phyloP scores from a whole-genome alignment of 1,139 yeast genomes.

The Nakaseomyces sp. region DNA sequence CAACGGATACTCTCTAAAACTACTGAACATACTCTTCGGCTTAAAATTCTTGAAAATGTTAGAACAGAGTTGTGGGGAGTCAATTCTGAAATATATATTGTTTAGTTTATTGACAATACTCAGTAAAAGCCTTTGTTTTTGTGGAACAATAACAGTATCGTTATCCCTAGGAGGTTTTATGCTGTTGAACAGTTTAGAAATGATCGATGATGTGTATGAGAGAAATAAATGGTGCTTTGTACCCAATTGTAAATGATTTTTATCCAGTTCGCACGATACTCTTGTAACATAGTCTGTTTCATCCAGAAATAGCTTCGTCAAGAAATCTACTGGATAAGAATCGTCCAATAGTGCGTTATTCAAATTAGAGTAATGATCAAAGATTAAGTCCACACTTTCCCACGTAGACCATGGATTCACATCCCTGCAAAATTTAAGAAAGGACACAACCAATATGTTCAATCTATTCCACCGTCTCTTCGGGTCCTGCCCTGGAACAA shows the following conservation, averaged over 20 bases:
- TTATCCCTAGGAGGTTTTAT: slow-evolving; percentile 21
- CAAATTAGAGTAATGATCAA: slow-evolving; percentile 25
- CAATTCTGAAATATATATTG: slow-evolving; percentile 27
- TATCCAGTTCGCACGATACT: slow-evolving; percentile 22
- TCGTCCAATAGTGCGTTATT: slow-evolving; percentile 27
- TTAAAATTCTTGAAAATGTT: slow-evolving; percentile 30
- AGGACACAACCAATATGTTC: slow-evolving; percentile 24
- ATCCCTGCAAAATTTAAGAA: slow-evolving; percentile 24
- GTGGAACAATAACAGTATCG: slow-evolving; percentile 13
- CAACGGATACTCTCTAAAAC: slow-evolving; percentile 24
- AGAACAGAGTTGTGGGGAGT: slow-evolving; percentile 30
- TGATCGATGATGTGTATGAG: slow-evolving; percentile 25
- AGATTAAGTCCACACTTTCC: slow-evolving; percentile 27
- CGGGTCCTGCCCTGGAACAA: slow-evolving; percentile 14
- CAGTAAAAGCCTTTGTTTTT: slow-evolving; percentile 25
- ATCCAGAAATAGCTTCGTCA: slow-evolving; percentile 19
- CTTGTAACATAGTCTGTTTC: slow-evolving; percentile 26
- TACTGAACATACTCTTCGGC: slow-evolving; percentile 25
- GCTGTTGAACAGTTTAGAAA: slow-evolving; percentile 29
- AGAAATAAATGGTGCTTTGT: slow-evolving; percentile 25
- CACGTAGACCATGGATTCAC: slow-evolving; percentile 30
- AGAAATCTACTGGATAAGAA: slow-evolving; percentile 22
- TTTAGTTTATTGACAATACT: slow-evolving; percentile 28
- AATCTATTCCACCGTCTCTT: slow-evolving; percentile 25
- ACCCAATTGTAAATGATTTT: slow-evolving; percentile 14